Percentiles rank a stretch among this genome's conserved stretches.
Conservation (phyloP, 345 rosid species). For the Aegle marmelos region DNA sequence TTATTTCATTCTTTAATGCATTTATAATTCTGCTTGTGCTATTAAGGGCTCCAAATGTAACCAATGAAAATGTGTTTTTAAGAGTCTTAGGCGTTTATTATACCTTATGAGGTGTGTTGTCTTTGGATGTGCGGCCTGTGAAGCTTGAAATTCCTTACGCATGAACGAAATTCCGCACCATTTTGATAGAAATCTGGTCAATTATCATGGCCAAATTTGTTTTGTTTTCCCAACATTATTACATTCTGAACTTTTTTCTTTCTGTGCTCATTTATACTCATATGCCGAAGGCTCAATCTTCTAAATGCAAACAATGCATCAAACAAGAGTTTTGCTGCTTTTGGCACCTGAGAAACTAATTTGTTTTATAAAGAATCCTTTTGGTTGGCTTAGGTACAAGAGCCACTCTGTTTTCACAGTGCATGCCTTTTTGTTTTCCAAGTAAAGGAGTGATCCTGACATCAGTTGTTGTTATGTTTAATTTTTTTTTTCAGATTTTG, state of each 20-base stretch:
- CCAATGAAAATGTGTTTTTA: too few species aligned
- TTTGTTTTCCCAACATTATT: not conserved
- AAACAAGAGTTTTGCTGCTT: not conserved
- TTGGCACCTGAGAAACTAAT: not conserved
- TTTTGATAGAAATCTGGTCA: not conserved
- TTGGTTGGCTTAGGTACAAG: not conserved
- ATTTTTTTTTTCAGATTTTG: constrained; percentile 52
- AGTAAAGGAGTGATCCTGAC: not conserved
- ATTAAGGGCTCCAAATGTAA: too few species aligned
- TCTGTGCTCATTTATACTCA: not conserved
- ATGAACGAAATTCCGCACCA: not conserved
- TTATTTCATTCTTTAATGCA: not conserved
- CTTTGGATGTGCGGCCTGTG: not conserved
- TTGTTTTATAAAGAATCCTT: not conserved
- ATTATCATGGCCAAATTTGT: not conserved
- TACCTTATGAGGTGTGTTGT: too few species aligned
- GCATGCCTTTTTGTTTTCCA: not conserved
- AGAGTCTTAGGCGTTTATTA: too few species aligned
- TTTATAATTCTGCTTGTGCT: not conserved
- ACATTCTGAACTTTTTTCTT: not conserved
- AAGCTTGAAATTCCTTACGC: not conserved
- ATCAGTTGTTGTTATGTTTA: not conserved
- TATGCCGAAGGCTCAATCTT: not conserved
- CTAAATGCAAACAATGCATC: not conserved
- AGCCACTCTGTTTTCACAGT: not conserved